Conservation (phyloP, 148 eudicot genomes). For the Pouteria glomerata region DNA sequence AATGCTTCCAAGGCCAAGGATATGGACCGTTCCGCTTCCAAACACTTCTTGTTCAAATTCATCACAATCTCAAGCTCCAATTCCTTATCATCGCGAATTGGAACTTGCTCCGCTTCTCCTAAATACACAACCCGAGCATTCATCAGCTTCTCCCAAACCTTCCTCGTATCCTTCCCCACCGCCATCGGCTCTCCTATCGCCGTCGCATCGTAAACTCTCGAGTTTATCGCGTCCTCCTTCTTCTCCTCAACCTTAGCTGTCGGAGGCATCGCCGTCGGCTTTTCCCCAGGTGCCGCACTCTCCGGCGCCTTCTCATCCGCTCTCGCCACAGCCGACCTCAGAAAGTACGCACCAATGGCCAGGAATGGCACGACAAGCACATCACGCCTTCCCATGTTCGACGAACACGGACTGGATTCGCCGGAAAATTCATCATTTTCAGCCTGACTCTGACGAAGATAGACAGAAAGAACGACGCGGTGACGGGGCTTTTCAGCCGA, state of each 20-base stretch:
- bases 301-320: conserved; percentile 43
- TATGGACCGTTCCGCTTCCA: conserved; percentile 44
- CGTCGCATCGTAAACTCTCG: conserved; percentile 90
- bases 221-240: conserved; percentile 40
- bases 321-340: conserved; percentile 46
- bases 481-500: conserved; percentile 3
- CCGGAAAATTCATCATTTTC: conserved; percentile 15
- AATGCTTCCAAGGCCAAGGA: conserved; percentile 83
- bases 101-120: conserved; percentile 96
- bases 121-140: conserved; percentile 78
- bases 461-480: conserved; percentile 8
- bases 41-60: conserved; percentile 61
- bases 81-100: conserved; percentile 65
- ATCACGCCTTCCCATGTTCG: conserved; percentile 38
- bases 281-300: conserved; percentile 9
- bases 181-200: conserved; percentile 94
- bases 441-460: conserved; percentile 1
- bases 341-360: conserved; percentile 49
- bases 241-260: conserved; percentile 18
- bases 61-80: conserved; percentile 81
- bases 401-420: conserved; percentile 11
- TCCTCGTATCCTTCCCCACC: conserved; percentile 82
- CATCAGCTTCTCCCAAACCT: conserved; percentile 91
- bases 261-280: conserved; percentile 11
- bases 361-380: conserved; percentile 51